phyloP scores from a whole-genome alignment of 352 stramenopile genomes.

The Elongisporangium prolatum region DNA sequence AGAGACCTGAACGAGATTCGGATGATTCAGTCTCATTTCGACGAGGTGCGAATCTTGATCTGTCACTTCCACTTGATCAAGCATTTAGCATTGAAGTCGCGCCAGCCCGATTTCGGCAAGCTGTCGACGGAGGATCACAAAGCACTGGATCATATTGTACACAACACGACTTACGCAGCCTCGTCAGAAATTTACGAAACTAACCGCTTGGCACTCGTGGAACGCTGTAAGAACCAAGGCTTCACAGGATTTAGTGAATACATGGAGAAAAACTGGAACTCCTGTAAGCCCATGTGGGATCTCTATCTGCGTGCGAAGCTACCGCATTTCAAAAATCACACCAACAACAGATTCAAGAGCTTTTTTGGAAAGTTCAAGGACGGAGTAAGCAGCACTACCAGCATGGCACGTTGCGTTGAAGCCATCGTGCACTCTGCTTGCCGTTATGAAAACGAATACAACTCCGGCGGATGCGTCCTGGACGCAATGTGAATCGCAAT shows the following conservation, averaged over 20 bases:
- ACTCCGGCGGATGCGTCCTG: not conserved
- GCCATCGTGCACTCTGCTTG: conserved; percentile 5
- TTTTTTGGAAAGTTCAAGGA: conserved; percentile 28
- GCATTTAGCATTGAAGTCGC: conserved; percentile 7
- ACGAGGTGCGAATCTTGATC: conserved; percentile 3
- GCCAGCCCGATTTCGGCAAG: conserved; percentile 9
- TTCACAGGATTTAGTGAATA: conserved; percentile 13
- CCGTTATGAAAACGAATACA: conserved; percentile 5
- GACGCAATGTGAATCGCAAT: conserved; percentile 1
- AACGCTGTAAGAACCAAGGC: conserved; percentile 1
- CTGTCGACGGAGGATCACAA: conserved; percentile 11
- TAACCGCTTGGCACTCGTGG: not conserved
- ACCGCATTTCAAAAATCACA: conserved; percentile 20
- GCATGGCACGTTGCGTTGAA: conserved; percentile 9
- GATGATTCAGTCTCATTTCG: conserved; percentile 8
- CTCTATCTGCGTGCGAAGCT: conserved; percentile 11
- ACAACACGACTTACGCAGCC: conserved; percentile 17
- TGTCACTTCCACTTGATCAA: conserved; percentile 21
- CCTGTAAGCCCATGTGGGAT: conserved; percentile 17
- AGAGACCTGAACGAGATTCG: conserved; percentile 14
- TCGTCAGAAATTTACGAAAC: conserved; percentile 2
- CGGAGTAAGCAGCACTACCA: not conserved
- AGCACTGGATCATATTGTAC: conserved; percentile 6
- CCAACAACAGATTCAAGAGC: conserved; percentile 23
- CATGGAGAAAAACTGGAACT: conserved; percentile 19